phyloP scores from a whole-genome alignment of 768 basidiomycete genomes.

The Amanita molliuscula region DNA sequence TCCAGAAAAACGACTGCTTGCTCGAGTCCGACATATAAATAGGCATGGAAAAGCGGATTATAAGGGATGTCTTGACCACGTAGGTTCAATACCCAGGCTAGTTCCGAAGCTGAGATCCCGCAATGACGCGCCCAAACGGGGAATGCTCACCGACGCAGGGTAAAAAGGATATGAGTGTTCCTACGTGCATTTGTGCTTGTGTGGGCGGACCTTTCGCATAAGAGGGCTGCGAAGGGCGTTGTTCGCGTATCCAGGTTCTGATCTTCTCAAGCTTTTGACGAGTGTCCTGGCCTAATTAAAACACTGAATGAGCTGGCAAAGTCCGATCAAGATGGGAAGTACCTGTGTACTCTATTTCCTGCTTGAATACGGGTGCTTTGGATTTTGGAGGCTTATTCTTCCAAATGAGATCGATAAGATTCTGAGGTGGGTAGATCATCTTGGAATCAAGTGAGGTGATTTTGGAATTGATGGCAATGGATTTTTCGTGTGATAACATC shows the following conservation, averaged over 20 bases:
- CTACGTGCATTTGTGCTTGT: constrained; percentile 52
- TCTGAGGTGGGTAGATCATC: constrained; percentile 73
- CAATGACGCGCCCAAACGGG: background rate
- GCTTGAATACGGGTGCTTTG: constrained; percentile 53
- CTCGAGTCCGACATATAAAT: constrained; percentile 62
- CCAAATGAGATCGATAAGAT: constrained; percentile 79
- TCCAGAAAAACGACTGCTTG: constrained; percentile 73
- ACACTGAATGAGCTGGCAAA: background rate
- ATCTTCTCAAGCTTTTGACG: constrained; percentile 60
- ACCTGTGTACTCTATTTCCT: constrained; percentile 64
- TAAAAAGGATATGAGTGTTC: constrained; percentile 58
- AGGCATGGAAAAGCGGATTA: constrained; percentile 88
- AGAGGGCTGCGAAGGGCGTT: constrained; percentile 47
- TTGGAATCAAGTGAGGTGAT: constrained; percentile 47
- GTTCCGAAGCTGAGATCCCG: constrained; percentile 1
- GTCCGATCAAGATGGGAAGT: constrained; percentile 1
- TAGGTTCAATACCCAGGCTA: constrained; percentile 82
- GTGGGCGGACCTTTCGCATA: constrained; percentile 56
- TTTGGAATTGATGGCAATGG: constrained; percentile 45
- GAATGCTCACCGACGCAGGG: constrained; percentile 52
- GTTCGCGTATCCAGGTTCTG: constrained; percentile 56
- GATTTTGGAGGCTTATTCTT: constrained; percentile 65
- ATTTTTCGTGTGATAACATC: constrained; percentile 69
- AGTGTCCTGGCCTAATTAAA: constrained; percentile 43
- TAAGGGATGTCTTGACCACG: constrained; percentile 86